A percentile compares a stretch with the other conserved stretches of the same genome.
Conservation (phyloP, 257 asterid genomes). For the Scutellaria baicalensis region DNA sequence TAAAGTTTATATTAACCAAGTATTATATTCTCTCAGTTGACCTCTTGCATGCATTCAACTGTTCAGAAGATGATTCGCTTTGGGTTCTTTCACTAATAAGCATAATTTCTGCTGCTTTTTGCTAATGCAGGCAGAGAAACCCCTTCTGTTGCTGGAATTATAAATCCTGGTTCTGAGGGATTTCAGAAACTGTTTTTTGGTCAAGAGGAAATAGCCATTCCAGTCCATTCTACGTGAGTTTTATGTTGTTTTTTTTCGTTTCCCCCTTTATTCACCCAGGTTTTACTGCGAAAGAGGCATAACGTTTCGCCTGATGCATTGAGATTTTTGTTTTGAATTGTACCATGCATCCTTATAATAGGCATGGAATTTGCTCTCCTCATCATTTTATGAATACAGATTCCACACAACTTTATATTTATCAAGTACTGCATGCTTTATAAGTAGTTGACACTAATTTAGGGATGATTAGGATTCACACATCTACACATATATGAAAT, state of each 20-base stretch:
- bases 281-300: background rate
- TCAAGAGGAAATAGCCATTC: constrained; percentile 97
- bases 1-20: constrained; percentile 20
- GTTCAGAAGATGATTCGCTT: background rate
- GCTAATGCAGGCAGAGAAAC: constrained; percentile 81
- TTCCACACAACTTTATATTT: background rate
- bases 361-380: background rate
- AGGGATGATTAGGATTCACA: background rate
- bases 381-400: background rate
- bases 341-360: background rate
- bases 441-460: background rate
- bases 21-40: background rate
- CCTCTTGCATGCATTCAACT: background rate
- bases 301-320: background rate
- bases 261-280: background rate
- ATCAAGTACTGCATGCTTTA: background rate
- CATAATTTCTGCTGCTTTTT: background rate
- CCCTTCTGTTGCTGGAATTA: constrained; percentile 97
- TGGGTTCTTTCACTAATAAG: background rate
- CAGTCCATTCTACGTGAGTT: constrained; percentile 86
- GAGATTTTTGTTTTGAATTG: background rate
- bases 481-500: background rate
- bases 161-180: constrained; percentile 99
- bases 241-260: background rate
- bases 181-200: constrained; percentile 97